phyloP scores from a whole-genome alignment of 2,329 filamentous ascomycete species.

The Aspergillus sp. region DNA sequence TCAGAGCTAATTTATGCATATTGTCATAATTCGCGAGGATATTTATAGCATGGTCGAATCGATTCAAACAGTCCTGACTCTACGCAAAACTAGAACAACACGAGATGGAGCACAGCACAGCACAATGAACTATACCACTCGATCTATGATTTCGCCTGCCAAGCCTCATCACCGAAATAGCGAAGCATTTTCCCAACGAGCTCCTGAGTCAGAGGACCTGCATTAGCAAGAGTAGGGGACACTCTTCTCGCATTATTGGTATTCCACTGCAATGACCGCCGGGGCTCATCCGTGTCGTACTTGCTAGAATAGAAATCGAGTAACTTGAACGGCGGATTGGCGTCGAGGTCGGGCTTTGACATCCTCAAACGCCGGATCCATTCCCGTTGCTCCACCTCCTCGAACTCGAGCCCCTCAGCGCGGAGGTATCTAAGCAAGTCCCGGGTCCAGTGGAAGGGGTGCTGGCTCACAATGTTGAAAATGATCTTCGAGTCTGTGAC shows the following conservation, averaged over 20 bases:
- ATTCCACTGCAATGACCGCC: slow-evolving; percentile 13
- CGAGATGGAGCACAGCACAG: too few relatives aligned
- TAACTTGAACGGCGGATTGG: slow-evolving; percentile 54
- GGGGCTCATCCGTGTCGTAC: slow-evolving; percentile 38
- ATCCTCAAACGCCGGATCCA: slow-evolving; percentile 39
- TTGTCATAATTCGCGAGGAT: too few relatives aligned
- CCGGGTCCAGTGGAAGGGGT: slow-evolving; percentile 49
- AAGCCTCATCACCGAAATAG: slow-evolving; percentile 28
- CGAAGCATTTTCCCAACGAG: slow-evolving; percentile 38
- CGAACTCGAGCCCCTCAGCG: slow-evolving; percentile 38
- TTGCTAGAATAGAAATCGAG: slow-evolving; percentile 54
- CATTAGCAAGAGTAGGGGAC: slow-evolving; percentile 13
- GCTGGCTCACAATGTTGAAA: slow-evolving; percentile 55
- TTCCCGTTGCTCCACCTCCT: slow-evolving; percentile 21
- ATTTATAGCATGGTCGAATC: too few relatives aligned
- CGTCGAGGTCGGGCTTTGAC: slow-evolving; percentile 47
- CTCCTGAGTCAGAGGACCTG: slow-evolving; percentile 9
- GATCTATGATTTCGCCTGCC: not conserved
- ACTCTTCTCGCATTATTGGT: slow-evolving; percentile 16
- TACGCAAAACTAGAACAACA: too few relatives aligned
- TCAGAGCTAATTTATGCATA: too few relatives aligned
- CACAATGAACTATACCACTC: too few relatives aligned
- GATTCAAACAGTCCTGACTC: too few relatives aligned
- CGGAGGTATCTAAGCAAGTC: slow-evolving; percentile 55
- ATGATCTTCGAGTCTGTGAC: slow-evolving; percentile 24